phyloP scores from a whole-genome alignment of 2,329 filamentous ascomycete genomes.

The Fusarium mangiferae region DNA sequence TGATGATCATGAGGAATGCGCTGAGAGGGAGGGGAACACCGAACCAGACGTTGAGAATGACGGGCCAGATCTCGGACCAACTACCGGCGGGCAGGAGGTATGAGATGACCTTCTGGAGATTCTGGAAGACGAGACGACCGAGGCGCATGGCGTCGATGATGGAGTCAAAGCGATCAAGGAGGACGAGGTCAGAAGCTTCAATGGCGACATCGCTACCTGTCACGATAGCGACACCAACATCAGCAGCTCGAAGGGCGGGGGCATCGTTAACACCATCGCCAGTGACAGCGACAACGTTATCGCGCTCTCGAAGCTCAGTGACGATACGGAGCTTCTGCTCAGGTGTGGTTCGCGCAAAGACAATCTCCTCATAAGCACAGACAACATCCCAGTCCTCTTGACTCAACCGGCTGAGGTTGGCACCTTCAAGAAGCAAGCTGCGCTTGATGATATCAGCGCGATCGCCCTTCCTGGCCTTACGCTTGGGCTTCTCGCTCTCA shows the following conservation, averaged over 20 bases:
- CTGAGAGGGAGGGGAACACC: constrained; percentile 62
- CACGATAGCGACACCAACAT: constrained; percentile 76
- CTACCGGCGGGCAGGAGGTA: constrained; percentile 62
- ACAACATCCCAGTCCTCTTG: constrained; percentile 57
- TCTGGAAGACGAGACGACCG: constrained; percentile 54
- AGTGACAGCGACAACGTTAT: constrained; percentile 75
- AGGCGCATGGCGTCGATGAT: constrained; percentile 72
- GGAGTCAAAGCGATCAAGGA: constrained; percentile 77
- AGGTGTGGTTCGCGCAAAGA: constrained; percentile 75
- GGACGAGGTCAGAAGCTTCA: constrained; percentile 70
- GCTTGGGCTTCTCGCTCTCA: constrained; percentile 19
- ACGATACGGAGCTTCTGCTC: constrained; percentile 80
- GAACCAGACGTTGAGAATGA: constrained; percentile 65
- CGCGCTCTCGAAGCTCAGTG: constrained; percentile 68
- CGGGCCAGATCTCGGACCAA: constrained; percentile 68
- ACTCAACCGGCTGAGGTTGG: constrained; percentile 66
- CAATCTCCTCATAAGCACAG: constrained; percentile 66
- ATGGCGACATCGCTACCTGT: constrained; percentile 73
- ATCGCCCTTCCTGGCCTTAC: constrained; percentile 20
- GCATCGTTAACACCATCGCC: constrained; percentile 78
- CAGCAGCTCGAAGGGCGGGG: constrained; percentile 71
- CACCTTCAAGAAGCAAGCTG: constrained; percentile 61
- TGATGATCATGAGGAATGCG: constrained; percentile 68
- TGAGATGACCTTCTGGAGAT: constrained; percentile 55
- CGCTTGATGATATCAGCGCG: constrained; percentile 10